These are phyloP conservation scores for Sphagnurus paluster DNA, from an alignment of 1,284 basidiomycete genomes.

Conservation along the genomic window DNA sequence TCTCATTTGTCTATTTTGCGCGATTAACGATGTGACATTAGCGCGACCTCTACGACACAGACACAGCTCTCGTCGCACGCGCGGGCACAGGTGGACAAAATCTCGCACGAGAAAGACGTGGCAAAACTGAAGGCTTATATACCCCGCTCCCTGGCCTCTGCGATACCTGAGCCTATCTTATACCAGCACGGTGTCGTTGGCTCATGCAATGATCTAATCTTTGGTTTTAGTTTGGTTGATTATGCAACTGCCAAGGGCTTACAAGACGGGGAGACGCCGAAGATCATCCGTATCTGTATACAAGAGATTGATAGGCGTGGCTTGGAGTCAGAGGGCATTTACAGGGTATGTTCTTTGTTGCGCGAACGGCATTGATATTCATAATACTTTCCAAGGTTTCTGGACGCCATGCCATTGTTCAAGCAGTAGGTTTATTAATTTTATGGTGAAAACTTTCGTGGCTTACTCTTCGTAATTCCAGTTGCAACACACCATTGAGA, in stretches of 20 bases:
- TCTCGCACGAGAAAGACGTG: conserved; percentile 73
- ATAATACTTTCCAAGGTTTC: conserved; percentile 54
- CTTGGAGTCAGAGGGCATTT: conserved; percentile 83
- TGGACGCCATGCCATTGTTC: conserved; percentile 83
- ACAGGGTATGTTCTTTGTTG: conserved; percentile 53
- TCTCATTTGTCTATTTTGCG: conserved; percentile 2
- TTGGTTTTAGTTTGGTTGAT: conserved; percentile 89
- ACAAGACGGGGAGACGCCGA: conserved; percentile 77
- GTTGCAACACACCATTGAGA: conserved; percentile 88
- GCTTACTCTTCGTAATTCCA: conserved; percentile 30
- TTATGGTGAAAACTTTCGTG: background rate
- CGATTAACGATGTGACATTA: conserved; percentile 33
- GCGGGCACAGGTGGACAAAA: conserved; percentile 56
- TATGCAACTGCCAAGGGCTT: conserved; percentile 85
- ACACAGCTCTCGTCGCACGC: conserved; percentile 65
- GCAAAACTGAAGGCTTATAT: conserved; percentile 54
- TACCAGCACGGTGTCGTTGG: conserved; percentile 87
- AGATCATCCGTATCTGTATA: conserved; percentile 84
- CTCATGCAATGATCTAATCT: conserved; percentile 86
- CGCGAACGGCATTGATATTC: background rate
- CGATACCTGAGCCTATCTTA: conserved; percentile 64
- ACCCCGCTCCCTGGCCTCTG: conserved; percentile 57
- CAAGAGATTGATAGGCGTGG: conserved; percentile 82
- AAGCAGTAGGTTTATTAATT: conserved; percentile 52
- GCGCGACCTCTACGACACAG: conserved; percentile 69